A percentile compares a stretch with the other conserved stretches of the same genome.
Evolutionary conservation across 768 basidiomycete species (phyloP).

Genomic region (Mycena galopus): DNA sequence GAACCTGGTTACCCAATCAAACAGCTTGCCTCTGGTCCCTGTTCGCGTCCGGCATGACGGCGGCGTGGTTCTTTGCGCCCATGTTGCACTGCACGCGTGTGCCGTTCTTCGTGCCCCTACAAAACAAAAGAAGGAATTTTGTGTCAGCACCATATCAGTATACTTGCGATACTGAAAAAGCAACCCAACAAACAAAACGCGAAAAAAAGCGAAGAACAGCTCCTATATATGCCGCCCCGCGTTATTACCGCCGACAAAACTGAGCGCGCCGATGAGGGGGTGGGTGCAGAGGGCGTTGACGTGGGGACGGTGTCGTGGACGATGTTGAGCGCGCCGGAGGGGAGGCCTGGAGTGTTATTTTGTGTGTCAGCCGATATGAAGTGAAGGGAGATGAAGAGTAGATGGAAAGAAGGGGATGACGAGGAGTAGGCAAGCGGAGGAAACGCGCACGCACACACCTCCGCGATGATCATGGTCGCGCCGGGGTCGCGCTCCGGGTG

Average conservation of each 20-base stretch:
- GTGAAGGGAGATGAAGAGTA: too few relatives aligned
- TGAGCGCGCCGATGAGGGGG: conserved; percentile 92
- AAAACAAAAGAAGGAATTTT: conserved; percentile 13
- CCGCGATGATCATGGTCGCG: too few relatives aligned
- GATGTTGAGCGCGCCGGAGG: conserved; percentile 91
- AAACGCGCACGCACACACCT: too few relatives aligned
- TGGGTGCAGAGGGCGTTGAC: conserved; percentile 97
- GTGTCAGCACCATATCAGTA: too few relatives aligned
- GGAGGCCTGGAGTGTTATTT: conserved; percentile 63
- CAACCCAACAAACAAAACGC: not conserved
- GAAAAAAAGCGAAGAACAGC: conserved; percentile 56
- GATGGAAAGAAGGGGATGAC: too few relatives aligned
- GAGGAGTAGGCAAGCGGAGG: too few relatives aligned
- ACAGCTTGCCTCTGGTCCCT: too few relatives aligned
- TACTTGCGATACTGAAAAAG: too few relatives aligned
- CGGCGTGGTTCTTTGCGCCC: conserved; percentile 96
- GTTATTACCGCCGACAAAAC: conserved; percentile 94
- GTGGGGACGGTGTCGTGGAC: conserved; percentile 94
- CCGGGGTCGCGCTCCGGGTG: too few relatives aligned
- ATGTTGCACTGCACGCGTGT: conserved; percentile 84
- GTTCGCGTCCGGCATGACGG: conserved; percentile 96
- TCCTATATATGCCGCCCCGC: conserved; percentile 96
- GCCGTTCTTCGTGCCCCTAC: conserved; percentile 84
- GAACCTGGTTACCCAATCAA: too few relatives aligned
- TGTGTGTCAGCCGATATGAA: not conserved